Evolutionary conservation across 1,284 basidiomycete species (phyloP), one percentile per base, ranked within the genome.

Genomic region (Irpex rosettiformis): DNA sequence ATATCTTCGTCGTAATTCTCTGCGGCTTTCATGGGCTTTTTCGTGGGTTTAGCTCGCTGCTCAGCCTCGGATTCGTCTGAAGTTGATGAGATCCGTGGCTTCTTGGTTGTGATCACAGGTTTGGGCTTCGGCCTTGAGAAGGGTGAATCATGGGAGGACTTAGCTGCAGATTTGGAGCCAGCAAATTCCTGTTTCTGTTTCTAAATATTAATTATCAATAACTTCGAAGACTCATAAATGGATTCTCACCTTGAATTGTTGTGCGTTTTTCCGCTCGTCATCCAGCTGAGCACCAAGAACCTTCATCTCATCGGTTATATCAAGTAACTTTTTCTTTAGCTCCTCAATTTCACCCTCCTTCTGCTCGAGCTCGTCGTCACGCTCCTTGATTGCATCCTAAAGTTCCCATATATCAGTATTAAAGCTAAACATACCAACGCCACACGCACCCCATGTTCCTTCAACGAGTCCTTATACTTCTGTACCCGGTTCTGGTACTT

Each of bases 281-380:
- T 78, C 75, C 4, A 83, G 66, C 30, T 77, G 75, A 3, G 64
- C 64, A 61, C 77, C 71, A 27, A 86, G 73, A 54, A 77, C 75
- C 37, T 75, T 66, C 18, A 81, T 68, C 61, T 77, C 72, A 57
- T 75, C 73, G 57, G 77, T 71, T 27, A 76, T 69, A 54, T 74
- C 72, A 28, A 67, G 59, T 8, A 76, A 62, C 53, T 67, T 64
- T 8, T 65, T 59, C 52, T 67, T 64, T 16, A 67, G 62, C 48
- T 67, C 66, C 33, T 64, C 66, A 6, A 64, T 58, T 42, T 68
- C 55, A 1, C 53, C 65, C 4, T 65, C 61, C 54, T 67, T 66
- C 28, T 61, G 56, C 21, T 61, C 59, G 16, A 61, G 56, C 21
- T 57, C 59, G 5, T 30, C 40, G 43, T 27, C 42, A 4, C 55